Conservation (phyloP, 192 early-diverging fungal species). For the Powellomyces hirtus region DNA sequence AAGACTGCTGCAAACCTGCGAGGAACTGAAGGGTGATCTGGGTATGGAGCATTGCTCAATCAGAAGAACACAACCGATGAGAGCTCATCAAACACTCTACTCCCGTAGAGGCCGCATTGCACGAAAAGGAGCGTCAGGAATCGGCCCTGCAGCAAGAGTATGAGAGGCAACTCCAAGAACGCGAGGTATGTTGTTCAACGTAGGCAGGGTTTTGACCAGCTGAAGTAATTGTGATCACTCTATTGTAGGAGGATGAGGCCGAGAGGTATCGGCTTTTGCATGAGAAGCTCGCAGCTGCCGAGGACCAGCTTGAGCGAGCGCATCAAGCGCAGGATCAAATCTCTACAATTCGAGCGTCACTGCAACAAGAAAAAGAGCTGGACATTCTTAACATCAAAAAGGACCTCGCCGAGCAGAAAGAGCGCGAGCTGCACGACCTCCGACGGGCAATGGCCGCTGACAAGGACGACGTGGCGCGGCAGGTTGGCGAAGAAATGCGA, state of each 20-base stretch:
- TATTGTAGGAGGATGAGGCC: constrained; percentile 4
- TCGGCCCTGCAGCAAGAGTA: background rate
- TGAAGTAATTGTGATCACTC: too few relatives aligned
- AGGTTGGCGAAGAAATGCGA: constrained; percentile 18
- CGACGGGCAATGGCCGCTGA: constrained; percentile 19
- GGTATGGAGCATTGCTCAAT: background rate
- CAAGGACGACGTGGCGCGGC: constrained; percentile 3
- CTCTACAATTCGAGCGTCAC: constrained; percentile 29
- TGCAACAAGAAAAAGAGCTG: constrained; percentile 47
- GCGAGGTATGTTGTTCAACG: background rate
- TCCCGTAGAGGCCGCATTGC: constrained; percentile 2
- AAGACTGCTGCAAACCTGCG: background rate
- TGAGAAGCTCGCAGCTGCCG: background rate
- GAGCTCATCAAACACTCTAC: too few relatives aligned
- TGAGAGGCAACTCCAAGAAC: background rate
- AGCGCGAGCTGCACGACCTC: constrained; percentile 38
- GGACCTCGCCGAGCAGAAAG: constrained; percentile 44
- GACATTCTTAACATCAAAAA: constrained; percentile 46
- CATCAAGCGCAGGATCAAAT: constrained; percentile 27
- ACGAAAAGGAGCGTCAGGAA: constrained; percentile 2
- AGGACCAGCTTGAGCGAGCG: background rate
- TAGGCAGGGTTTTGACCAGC: too few relatives aligned
- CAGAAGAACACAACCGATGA: too few relatives aligned
- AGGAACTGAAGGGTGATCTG: constrained; percentile 6
- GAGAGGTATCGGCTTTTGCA: background rate